These are phyloP conservation scores for Aspergillus floridensis DNA, from an alignment of 2,329 filamentous ascomycete genomes.

Conservation along the genomic window DNA sequence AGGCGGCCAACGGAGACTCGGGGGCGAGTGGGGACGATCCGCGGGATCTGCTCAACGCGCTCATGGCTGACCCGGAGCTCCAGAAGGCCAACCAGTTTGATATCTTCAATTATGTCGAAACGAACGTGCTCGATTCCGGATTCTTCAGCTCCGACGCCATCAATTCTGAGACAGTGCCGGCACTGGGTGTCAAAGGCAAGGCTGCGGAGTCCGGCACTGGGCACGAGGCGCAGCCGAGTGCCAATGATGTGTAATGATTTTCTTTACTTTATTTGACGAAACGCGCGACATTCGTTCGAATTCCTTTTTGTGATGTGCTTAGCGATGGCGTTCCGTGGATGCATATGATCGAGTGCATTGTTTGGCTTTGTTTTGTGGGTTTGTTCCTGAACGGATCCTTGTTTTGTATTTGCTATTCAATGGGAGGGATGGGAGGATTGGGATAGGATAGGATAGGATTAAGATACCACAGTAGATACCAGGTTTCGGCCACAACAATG, in stretches of 20 bases:
- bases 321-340: conserved; percentile 19
- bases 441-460: background rate
- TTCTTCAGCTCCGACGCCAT: conserved; percentile 38
- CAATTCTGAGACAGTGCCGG: conserved; percentile 21
- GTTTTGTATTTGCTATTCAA: background rate
- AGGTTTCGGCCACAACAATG: background rate
- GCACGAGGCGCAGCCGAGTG: conserved; percentile 13
- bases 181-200: conserved; percentile 24
- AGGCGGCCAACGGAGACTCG: conserved; percentile 9
- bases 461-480: background rate
- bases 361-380: background rate
- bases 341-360: background rate
- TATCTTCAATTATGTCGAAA: conserved; percentile 31
- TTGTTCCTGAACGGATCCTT: background rate
- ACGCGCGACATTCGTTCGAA: conserved; percentile 1
- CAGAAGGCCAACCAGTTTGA: conserved; percentile 31
- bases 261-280: conserved; percentile 10
- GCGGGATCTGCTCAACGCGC: conserved; percentile 34
- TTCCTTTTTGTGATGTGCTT: conserved; percentile 7
- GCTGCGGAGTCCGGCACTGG: conserved; percentile 12
- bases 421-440: background rate
- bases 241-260: conserved; percentile 21
- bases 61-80: conserved; percentile 35
- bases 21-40: conserved; percentile 19
- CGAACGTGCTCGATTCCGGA: conserved; percentile 34